A percentile compares a stretch with the other conserved stretches of the same genome.
phyloP scores from a whole-genome alignment of 805 yeast species.

The Zygosaccharomyces bailii region DNA sequence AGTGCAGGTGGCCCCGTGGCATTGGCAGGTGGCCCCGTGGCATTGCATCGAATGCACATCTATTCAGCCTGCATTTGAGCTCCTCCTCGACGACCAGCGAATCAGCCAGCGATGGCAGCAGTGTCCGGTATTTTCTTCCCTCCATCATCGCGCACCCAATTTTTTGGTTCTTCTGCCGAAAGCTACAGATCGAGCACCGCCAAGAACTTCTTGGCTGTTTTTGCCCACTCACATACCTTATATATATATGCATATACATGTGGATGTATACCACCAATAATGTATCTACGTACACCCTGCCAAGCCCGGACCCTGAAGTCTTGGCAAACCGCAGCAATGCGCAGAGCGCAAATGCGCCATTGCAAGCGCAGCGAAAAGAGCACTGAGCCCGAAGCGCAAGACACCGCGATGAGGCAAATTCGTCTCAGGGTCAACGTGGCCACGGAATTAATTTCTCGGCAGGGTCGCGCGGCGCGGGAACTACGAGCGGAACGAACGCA shows the following conservation, averaged over 20 bases:
- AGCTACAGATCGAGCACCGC: neutral
- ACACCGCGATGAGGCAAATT: constrained; percentile 2
- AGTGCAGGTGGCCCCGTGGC: neutral
- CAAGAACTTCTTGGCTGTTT: too few relatives aligned
- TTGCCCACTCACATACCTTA: too few relatives aligned
- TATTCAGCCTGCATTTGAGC: constrained; percentile 22
- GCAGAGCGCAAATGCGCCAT: too few relatives aligned
- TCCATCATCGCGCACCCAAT: neutral
- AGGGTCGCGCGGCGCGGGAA: constrained; percentile 2
- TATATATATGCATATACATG: neutral
- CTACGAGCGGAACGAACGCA: neutral
- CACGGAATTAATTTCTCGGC: constrained; percentile 6
- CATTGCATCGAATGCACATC: constrained; percentile 15
- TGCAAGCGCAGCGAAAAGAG: too few relatives aligned
- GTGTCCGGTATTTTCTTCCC: constrained; percentile 19
- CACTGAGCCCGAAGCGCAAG: neutral
- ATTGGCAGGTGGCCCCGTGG: neutral
- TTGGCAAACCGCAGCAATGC: neutral
- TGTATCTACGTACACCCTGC: neutral
- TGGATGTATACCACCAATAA: neutral
- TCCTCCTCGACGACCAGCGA: constrained; percentile 21
- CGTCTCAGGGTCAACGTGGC: constrained; percentile 1
- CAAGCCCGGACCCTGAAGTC: constrained; percentile 7
- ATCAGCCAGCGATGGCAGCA: constrained; percentile 20
- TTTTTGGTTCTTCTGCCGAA: neutral